Base-by-base conservation (phyloP, 352 stramenopile genomes). In the Phytophthora hibernalis region DNA sequence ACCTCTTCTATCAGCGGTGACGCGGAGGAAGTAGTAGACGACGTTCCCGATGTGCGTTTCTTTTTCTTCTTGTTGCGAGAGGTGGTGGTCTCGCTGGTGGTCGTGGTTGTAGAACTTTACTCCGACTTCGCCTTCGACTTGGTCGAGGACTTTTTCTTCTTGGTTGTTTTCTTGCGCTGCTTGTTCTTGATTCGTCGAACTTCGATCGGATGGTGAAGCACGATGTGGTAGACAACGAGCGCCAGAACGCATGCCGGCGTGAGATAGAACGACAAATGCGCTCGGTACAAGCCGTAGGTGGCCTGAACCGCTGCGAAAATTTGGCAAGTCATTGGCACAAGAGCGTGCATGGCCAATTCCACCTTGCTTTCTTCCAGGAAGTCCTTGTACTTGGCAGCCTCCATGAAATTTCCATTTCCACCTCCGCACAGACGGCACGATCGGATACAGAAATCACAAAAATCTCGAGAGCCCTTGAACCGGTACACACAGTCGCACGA, bases 401-500 rank as follows among this genome's bases (percentile, higher is more conserved):
- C 79, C 43, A 89, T 71, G 21, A 80, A 87, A 47, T 92, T 93
- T 26, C 83, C 82, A 54, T 80, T 84, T n/a, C 88, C 88, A 50
- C 88, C 88, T 24, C 88, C 86, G 40, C 88, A 96, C 7, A 89
- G 64, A 0, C 76, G 73, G 31, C 88, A 96, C 13, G 85, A 85
- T 30, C 88, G 76, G 20, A 79, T 80, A 54, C 88, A 96, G 48
- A 96, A 96, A 10, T 54, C 71, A 49, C 88, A 96, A 54, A 90
- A 93, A 12, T 89, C 80, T 4, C 78, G 77, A 7, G 74, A 79
- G 21, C 68, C 78, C 24, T 83, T 66, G 40, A 89, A 90, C 16
- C 88, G 85, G 49, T 89, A 77, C n/a, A 94, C 86, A 38, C 88
- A 96, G 61, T 96, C 86, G 51, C 88, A 96, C 22, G 82, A 77